Evolutionary conservation across 768 basidiomycete species (phyloP).

Genomic region (Jaapia argillacea): DNA sequence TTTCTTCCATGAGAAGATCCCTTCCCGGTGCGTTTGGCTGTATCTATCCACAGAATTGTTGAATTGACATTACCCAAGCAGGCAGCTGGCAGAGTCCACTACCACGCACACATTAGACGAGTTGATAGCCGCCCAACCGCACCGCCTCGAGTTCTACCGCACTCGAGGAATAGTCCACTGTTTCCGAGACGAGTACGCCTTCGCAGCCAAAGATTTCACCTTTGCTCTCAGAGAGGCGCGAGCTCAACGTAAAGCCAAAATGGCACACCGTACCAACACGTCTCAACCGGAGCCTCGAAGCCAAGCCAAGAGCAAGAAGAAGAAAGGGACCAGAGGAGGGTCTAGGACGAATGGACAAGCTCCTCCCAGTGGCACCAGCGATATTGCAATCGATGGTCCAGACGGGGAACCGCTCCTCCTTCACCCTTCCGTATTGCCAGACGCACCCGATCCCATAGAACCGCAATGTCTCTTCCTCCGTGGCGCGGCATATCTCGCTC

Average conservation of each 20-base stretch:
- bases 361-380: constrained; percentile 56
- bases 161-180: constrained; percentile 88
- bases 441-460: constrained; percentile 82
- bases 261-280: constrained; percentile 37
- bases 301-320: constrained; percentile 44
- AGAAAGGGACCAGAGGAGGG: constrained; percentile 30
- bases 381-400: constrained; percentile 29
- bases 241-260: constrained; percentile 53
- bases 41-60: constrained; percentile 8
- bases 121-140: constrained; percentile 63
- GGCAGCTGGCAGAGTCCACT: constrained; percentile 81
- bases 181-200: constrained; percentile 74
- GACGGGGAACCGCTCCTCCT: constrained; percentile 42
- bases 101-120: constrained; percentile 71
- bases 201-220: constrained; percentile 75
- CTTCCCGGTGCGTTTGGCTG: constrained; percentile 58
- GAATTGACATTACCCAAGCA: constrained; percentile 21
- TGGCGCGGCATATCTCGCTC: constrained; percentile 75
- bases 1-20: constrained; percentile 94
- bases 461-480: constrained; percentile 77
- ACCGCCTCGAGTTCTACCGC: constrained; percentile 75
- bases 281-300: constrained; percentile 23
- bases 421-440: constrained; percentile 68
- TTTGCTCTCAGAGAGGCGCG: constrained; percentile 72
- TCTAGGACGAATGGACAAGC: constrained; percentile 51